Percentiles rank a stretch among this genome's conserved stretches.
Evolutionary conservation across 1,284 basidiomycete genomes (phyloP).

Genomic region (Trichosporon inkin): DNA sequence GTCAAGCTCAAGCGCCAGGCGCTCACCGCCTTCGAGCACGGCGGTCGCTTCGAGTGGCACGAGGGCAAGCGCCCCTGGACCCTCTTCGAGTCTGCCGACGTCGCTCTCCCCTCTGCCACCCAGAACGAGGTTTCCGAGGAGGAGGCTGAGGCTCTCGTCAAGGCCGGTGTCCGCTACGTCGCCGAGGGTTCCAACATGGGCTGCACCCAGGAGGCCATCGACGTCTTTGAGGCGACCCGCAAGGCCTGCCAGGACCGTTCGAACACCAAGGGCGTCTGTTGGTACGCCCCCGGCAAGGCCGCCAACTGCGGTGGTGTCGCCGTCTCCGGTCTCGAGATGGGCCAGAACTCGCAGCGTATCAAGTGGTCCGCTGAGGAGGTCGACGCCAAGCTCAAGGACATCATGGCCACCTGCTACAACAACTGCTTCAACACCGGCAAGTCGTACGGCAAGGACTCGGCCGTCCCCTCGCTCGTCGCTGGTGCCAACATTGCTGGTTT

Average conservation of each 20-base stretch:
- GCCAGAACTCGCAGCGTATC: slow-evolving; percentile 68
- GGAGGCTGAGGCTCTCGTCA: slow-evolving; percentile 67
- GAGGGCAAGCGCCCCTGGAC: slow-evolving; percentile 70
- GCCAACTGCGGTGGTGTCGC: slow-evolving; percentile 69
- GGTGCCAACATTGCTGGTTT: slow-evolving; percentile 74
- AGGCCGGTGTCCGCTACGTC: slow-evolving; percentile 66
- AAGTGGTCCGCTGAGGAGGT: slow-evolving; percentile 60
- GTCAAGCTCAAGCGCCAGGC: slow-evolving; percentile 64
- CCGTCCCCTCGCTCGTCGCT: slow-evolving; percentile 60
- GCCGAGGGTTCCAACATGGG: slow-evolving; percentile 76
- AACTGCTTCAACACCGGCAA: slow-evolving; percentile 61
- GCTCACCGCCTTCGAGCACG: slow-evolving; percentile 56
- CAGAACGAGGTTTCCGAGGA: slow-evolving; percentile 69
- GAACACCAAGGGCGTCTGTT: slow-evolving; percentile 49
- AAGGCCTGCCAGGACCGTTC: slow-evolving; percentile 51
- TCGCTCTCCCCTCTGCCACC: slow-evolving; percentile 71
- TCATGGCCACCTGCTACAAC: slow-evolving; percentile 67
- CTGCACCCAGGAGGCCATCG: slow-evolving; percentile 68
- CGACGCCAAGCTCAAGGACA: slow-evolving; percentile 66
- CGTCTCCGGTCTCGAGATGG: slow-evolving; percentile 64
- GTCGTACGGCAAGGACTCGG: slow-evolving; percentile 60
- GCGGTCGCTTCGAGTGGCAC: slow-evolving; percentile 61
- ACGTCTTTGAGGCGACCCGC: slow-evolving; percentile 66
- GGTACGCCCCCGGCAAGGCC: slow-evolving; percentile 70
- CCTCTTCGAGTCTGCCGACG: slow-evolving; percentile 63